A percentile compares a stretch with the other conserved stretches of the same genome.
These are phyloP conservation scores for Geotrichum cucujoidarum DNA, from an alignment of 1,139 yeast genomes.

Conservation along the genomic window DNA sequence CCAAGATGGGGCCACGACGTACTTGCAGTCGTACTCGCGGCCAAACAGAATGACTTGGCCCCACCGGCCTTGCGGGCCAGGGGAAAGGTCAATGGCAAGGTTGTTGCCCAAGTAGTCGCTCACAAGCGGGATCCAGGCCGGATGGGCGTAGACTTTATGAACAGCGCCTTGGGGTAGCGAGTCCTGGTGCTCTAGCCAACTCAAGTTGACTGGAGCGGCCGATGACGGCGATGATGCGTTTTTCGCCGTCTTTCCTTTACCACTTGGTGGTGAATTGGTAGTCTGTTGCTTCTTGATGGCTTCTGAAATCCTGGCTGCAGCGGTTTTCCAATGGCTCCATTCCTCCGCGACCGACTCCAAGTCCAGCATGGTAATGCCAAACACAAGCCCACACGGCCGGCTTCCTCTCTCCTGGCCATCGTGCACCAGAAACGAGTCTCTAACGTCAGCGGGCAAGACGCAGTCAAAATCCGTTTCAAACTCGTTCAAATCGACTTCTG, in stretches of 20 bases:
- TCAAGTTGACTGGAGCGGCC: conserved; percentile 18
- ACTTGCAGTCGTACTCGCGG: conserved; percentile 81
- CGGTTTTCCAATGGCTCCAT: conserved; percentile 67
- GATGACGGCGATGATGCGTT: conserved; percentile 4
- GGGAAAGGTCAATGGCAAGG: conserved; percentile 82
- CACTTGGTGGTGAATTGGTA: conserved; percentile 18
- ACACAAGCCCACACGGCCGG: conserved; percentile 65
- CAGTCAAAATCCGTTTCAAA: conserved; percentile 66
- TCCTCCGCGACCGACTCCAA: conserved; percentile 68
- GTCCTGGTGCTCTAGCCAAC: conserved; percentile 47
- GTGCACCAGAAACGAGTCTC: conserved; percentile 68
- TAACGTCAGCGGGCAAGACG: conserved; percentile 65
- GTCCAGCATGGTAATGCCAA: conserved; percentile 67
- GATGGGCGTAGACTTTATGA: conserved; percentile 72
- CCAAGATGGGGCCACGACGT: conserved; percentile 73
- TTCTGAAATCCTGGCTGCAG: conserved; percentile 43
- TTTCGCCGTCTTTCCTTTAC: conserved; percentile 5
- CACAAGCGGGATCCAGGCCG: conserved; percentile 84
- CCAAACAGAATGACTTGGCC: conserved; percentile 90
- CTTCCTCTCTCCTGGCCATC: conserved; percentile 82
- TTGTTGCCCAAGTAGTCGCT: conserved; percentile 89
- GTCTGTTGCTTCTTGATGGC: conserved; percentile 23
- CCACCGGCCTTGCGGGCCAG: conserved; percentile 65
- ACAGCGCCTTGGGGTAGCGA: conserved; percentile 71
- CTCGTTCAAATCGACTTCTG: conserved; percentile 70